A percentile compares a stretch with the other conserved stretches of the same genome.
These are phyloP conservation scores for Xylariaceae sp. DNA, from an alignment of 2,329 filamentous ascomycete species.

Conservation along the genomic window DNA sequence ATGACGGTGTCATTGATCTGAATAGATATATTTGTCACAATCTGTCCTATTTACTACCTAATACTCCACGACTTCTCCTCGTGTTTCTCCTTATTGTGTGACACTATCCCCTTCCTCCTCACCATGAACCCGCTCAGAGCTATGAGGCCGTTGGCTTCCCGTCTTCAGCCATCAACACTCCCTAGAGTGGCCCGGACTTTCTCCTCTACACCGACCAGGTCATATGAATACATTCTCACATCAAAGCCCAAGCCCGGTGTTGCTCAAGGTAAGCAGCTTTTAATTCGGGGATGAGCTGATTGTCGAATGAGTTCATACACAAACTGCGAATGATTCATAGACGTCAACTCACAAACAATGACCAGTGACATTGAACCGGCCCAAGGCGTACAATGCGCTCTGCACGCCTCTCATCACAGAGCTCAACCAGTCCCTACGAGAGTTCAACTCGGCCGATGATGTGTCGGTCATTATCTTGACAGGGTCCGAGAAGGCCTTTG, in stretches of 20 bases:
- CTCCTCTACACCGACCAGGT: slow-evolving; percentile 40
- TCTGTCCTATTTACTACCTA: not conserved
- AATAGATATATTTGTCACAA: not conserved
- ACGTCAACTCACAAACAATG: slow-evolving; percentile 12
- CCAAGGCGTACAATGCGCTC: slow-evolving; percentile 92
- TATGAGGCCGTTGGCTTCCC: slow-evolving; percentile 56
- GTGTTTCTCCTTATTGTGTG: not conserved
- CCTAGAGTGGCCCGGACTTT: slow-evolving; percentile 51
- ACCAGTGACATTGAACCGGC: slow-evolving; percentile 84
- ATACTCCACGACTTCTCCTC: not conserved
- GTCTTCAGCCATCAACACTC: slow-evolving; percentile 53
- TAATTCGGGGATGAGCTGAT: not conserved
- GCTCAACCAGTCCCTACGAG: slow-evolving; percentile 71
- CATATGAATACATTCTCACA: slow-evolving; percentile 77
- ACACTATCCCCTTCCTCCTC: not conserved
- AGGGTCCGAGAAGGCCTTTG: slow-evolving; percentile 84
- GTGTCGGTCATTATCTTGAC: slow-evolving; percentile 79
- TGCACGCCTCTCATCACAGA: slow-evolving; percentile 86
- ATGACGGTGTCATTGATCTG: not conserved
- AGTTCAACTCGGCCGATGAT: slow-evolving; percentile 63
- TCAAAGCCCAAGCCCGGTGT: slow-evolving; percentile 84
- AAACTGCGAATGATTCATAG: not conserved
- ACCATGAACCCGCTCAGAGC: slow-evolving; percentile 52
- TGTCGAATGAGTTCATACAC: not conserved
- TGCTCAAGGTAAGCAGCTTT: slow-evolving; percentile 60